phyloP scores from a whole-genome alignment of 176 grass and related monocot species.

The Avena sativa region DNA sequence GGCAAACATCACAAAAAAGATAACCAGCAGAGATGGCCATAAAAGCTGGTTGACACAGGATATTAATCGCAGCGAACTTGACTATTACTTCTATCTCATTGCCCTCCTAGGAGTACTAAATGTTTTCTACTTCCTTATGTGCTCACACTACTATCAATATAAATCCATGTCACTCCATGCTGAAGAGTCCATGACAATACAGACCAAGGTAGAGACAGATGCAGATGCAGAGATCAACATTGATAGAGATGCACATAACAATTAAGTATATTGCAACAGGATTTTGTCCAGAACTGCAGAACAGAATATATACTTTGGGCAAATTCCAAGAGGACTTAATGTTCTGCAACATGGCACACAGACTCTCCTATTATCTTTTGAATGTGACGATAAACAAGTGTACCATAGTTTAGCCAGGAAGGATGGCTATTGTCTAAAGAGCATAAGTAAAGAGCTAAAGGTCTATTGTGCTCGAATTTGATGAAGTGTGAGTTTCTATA shows the following conservation, averaged over 20 bases:
- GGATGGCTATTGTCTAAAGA: conserved; percentile 13
- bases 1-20: conserved; percentile 49
- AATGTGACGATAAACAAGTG: background rate
- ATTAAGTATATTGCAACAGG: conserved; percentile 26
- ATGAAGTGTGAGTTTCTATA: conserved; percentile 22
- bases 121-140: conserved; percentile 69
- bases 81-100: conserved; percentile 69
- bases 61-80: conserved; percentile 67
- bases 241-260: conserved; percentile 13
- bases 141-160: conserved; percentile 69
- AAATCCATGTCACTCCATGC: conserved; percentile 56
- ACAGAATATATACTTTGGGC: conserved; percentile 22
- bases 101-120: conserved; percentile 59
- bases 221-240: conserved; percentile 35
- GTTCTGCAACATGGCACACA: conserved; percentile 2
- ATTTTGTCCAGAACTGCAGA: conserved; percentile 20
- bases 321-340: conserved; percentile 12
- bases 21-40: conserved; percentile 49
- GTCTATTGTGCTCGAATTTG: conserved; percentile 11
- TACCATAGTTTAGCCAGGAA: conserved; percentile 28
- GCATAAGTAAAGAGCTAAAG: conserved; percentile 30
- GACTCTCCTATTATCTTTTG: conserved; percentile 34
- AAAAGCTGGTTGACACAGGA: conserved; percentile 65
- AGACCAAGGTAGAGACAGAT: conserved; percentile 10
- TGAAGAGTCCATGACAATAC: conserved; percentile 24